A percentile compares a stretch with the other conserved stretches of the same genome.
These are phyloP conservation scores for Austroboletus festivus DNA, from an alignment of 768 basidiomycete genomes.

Conservation along the genomic window DNA sequence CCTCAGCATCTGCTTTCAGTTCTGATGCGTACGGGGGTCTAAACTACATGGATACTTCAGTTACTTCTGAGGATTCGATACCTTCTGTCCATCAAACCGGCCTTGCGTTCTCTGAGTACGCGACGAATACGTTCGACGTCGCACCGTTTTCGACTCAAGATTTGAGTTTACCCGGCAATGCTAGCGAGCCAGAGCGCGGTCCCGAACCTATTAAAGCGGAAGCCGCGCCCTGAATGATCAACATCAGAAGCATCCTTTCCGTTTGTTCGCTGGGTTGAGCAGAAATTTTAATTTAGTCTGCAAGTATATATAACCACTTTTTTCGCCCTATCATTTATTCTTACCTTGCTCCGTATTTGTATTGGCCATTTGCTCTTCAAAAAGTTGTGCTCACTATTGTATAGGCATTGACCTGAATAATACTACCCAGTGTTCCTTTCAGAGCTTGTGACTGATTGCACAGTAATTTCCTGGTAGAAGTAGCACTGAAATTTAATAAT, in stretches of 20 bases:
- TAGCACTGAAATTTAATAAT: conserved; percentile 20
- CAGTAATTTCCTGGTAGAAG: conserved; percentile 17
- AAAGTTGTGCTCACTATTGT: conserved; percentile 36
- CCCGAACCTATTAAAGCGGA: conserved; percentile 68
- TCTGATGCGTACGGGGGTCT: conserved; percentile 67
- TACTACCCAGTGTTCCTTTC: conserved; percentile 20
- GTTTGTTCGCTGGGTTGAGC: conserved; percentile 25
- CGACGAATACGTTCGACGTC: conserved; percentile 67
- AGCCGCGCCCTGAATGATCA: conserved; percentile 34
- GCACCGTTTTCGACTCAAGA: conserved; percentile 65
- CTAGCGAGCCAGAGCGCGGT: conserved; percentile 61
- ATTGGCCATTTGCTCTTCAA: conserved; percentile 33
- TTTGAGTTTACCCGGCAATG: conserved; percentile 52
- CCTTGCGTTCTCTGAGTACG: conserved; percentile 71
- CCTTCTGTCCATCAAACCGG: conserved; percentile 57
- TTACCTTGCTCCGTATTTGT: conserved; percentile 38
- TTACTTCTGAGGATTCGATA: conserved; percentile 62
- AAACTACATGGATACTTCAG: conserved; percentile 73
- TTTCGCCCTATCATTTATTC: conserved; percentile 35
- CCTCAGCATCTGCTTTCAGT: conserved; percentile 57
- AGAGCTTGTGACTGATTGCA: conserved; percentile 7
- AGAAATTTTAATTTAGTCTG: conserved; percentile 29
- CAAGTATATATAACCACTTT: conserved; percentile 33
- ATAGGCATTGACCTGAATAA: conserved; percentile 31
- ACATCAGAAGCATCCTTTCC: conserved; percentile 18